Evolutionary conservation across 805 yeast species (phyloP).

Genomic region (Geotrichum ghanense): DNA sequence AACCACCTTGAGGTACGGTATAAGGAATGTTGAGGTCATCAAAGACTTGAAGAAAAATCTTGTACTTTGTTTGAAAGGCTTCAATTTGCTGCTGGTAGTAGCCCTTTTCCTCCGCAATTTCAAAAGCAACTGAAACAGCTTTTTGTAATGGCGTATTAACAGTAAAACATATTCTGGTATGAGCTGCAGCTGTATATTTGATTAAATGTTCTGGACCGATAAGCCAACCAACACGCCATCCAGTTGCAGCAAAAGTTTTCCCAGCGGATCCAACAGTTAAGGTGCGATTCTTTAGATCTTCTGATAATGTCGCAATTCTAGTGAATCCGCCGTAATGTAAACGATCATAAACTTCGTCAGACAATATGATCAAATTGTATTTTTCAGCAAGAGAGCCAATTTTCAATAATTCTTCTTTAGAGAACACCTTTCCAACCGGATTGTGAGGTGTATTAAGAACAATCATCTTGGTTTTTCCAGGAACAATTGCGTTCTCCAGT

Average conservation of each 20-base stretch:
- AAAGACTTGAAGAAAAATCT: constrained; percentile 62
- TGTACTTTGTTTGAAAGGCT: constrained; percentile 60
- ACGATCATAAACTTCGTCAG: constrained; percentile 95
- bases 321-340: constrained; percentile 68
- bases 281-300: constrained; percentile 69
- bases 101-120: constrained; percentile 43
- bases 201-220: constrained; percentile 77
- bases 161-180: constrained; percentile 87
- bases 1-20: constrained; percentile 87
- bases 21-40: constrained; percentile 85
- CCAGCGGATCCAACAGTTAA: constrained; percentile 96
- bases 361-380: constrained; percentile 68
- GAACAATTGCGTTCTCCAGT: constrained; percentile 52
- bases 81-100: constrained; percentile 64
- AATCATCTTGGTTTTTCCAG: constrained; percentile 69
- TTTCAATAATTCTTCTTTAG: constrained; percentile 55
- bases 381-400: constrained; percentile 80
- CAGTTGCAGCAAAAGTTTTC: constrained; percentile 96
- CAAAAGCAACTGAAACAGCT: constrained; percentile 74
- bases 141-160: constrained; percentile 89
- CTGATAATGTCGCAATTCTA: constrained; percentile 71
- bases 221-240: constrained; percentile 97
- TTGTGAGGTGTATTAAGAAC: constrained; percentile 92
- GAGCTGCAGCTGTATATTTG: constrained; percentile 76
- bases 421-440: constrained; percentile 87